Evolutionary conservation across 768 basidiomycete species (phyloP).

Genomic region (Porphyrellus cyaneotinctus): DNA sequence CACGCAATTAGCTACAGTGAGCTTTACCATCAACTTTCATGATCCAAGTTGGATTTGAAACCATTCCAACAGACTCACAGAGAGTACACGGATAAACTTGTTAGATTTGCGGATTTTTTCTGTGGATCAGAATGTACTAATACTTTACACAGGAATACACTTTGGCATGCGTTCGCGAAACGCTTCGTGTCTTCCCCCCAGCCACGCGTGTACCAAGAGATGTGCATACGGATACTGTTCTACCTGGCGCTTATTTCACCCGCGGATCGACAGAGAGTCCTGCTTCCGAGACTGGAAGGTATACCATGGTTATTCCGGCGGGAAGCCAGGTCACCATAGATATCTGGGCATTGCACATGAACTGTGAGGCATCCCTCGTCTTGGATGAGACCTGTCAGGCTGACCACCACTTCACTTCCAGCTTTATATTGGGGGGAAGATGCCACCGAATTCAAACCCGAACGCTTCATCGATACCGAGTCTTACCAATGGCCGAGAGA

Average conservation of each 20-base stretch:
- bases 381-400: not conserved
- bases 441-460: slow-evolving; percentile 41
- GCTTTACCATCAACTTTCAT: not conserved
- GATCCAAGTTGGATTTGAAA: not conserved
- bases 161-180: slow-evolving; percentile 42
- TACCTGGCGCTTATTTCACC: slow-evolving; percentile 36
- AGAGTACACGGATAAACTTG: slow-evolving; percentile 36
- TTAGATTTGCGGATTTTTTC: slow-evolving; percentile 10
- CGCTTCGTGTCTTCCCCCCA: slow-evolving; percentile 41
- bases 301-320: slow-evolving; percentile 34
- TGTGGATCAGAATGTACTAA: not conserved
- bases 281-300: slow-evolving; percentile 25
- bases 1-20: slow-evolving; percentile 27
- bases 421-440: slow-evolving; percentile 51
- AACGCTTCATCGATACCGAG: slow-evolving; percentile 48
- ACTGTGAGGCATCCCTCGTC: slow-evolving; percentile 33
- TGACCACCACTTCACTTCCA: slow-evolving; percentile 9
- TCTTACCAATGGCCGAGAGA: slow-evolving; percentile 48
- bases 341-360: slow-evolving; percentile 41
- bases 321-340: slow-evolving; percentile 42
- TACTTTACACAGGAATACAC: slow-evolving; percentile 38
- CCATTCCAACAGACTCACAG: slow-evolving; percentile 34
- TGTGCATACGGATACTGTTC: slow-evolving; percentile 32
- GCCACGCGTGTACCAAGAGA: slow-evolving; percentile 36
- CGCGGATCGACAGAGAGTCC: slow-evolving; percentile 13